These are phyloP conservation scores for Rubus parviflorus DNA, from an alignment of 306 rosid genomes.

Conservation along the genomic window DNA sequence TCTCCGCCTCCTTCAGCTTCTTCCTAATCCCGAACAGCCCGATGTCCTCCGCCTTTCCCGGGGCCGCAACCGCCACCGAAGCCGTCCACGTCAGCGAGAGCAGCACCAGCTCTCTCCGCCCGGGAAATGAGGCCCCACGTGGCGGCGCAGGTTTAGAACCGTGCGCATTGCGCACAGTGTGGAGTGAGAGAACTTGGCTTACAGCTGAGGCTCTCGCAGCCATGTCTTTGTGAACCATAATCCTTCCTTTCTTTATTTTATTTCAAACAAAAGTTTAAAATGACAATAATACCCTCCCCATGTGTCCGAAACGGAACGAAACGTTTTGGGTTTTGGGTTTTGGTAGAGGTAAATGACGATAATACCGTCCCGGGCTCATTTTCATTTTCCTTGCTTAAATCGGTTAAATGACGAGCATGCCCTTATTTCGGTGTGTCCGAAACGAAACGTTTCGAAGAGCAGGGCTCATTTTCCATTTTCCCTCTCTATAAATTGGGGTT, in stretches of 20 bases:
- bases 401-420: neutral
- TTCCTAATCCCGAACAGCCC: conserved; percentile 70
- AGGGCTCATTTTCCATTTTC: neutral
- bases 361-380: neutral
- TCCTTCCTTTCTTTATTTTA: neutral
- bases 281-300: too few species aligned
- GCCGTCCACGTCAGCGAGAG: conserved; percentile 52
- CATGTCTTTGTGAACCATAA: conserved; percentile 21
- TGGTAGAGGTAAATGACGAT: neutral
- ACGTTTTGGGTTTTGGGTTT: too few species aligned
- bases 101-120: conserved; percentile 59
- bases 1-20: conserved; percentile 69
- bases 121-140: conserved; percentile 16
- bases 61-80: conserved; percentile 40
- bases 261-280: neutral
- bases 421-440: neutral
- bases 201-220: conserved; percentile 39
- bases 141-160: conserved; percentile 7
- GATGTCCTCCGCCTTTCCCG: conserved; percentile 57
- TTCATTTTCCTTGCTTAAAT: neutral
- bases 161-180: conserved; percentile 32
- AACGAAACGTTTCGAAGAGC: neutral
- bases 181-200: conserved; percentile 37
- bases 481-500: conserved; percentile 9
- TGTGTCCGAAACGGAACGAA: too few species aligned